Conservation (phyloP, 164 flowering plant species). For the Cinnamomum micranthum region DNA sequence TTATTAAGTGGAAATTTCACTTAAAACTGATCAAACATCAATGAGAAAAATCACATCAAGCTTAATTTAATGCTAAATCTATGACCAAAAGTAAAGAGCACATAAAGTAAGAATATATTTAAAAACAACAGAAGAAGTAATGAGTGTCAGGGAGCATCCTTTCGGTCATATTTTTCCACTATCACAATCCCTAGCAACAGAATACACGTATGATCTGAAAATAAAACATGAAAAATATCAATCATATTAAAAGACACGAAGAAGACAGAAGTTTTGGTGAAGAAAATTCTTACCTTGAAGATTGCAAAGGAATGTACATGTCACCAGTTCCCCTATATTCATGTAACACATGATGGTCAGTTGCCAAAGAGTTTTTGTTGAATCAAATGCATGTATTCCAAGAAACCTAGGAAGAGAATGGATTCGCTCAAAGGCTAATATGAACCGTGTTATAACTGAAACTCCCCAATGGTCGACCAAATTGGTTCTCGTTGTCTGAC, state of each 20-base stretch:
- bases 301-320: conserved; percentile 92
- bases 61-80: too few species aligned
- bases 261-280: not conserved
- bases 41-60: not conserved
- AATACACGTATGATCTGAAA: conserved; percentile 85
- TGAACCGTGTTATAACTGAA: conserved; percentile 95
- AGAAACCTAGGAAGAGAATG: not conserved
- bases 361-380: not conserved
- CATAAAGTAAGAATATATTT: not conserved
- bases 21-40: not conserved
- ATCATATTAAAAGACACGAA: not conserved
- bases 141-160: conserved; percentile 42
- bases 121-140: conserved; percentile 1
- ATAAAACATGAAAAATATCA: not conserved
- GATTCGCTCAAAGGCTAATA: conserved; percentile 7
- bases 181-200: conserved; percentile 97
- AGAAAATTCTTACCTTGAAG: conserved; percentile 66
- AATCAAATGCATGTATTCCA: conserved; percentile 3
- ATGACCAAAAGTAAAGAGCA: not conserved
- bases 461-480: conserved; percentile 94
- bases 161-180: conserved; percentile 65
- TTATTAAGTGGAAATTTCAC: not conserved
- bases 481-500: conserved; percentile 84
- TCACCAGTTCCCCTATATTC: conserved; percentile 88
- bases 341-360: conserved; percentile 11